Evolutionary conservation across 345 rosid genomes (phyloP).

Genomic region (Linum trigynum): DNA sequence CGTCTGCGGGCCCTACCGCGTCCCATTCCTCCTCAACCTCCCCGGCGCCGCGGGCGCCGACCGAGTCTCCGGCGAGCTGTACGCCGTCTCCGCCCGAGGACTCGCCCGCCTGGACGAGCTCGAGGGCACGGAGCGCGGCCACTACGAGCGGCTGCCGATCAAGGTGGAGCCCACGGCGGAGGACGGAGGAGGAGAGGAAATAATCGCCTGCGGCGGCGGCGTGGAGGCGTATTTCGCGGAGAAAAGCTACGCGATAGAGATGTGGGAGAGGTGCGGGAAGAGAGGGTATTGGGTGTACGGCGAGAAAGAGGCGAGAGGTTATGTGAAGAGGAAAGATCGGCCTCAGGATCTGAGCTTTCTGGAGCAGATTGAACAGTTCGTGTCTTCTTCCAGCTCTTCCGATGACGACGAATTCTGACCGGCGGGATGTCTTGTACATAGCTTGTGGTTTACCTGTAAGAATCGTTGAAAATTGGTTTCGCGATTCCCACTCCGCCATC

Average conservation of each 20-base stretch:
- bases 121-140: conserved; percentile 52
- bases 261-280: no score
- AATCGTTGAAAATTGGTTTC: no score
- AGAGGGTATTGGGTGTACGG: no score
- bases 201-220: conserved; percentile 35
- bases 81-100: conserved; percentile 53
- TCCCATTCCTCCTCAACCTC: conserved; percentile 19
- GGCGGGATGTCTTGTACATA: no score
- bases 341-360: conserved; percentile 56
- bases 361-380: conserved; percentile 37
- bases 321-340: conserved; percentile 28
- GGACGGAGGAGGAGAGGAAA: conserved; percentile 36
- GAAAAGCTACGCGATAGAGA: no score
- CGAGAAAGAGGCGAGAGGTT: conserved; percentile 13
- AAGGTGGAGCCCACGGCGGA: conserved; percentile 11
- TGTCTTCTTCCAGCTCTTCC: no score
- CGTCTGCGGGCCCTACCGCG: no score
- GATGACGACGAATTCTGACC: no score
- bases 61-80: conserved; percentile 30
- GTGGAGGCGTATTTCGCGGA: conserved; percentile 14
- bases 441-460: no score
- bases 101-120: conserved; percentile 58
- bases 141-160: conserved; percentile 22
- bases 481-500: no score
- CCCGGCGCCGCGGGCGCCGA: no score